These are phyloP conservation scores for Solanum medicagineum DNA, from an alignment of 257 asterid genomes.

Conservation along the genomic window DNA sequence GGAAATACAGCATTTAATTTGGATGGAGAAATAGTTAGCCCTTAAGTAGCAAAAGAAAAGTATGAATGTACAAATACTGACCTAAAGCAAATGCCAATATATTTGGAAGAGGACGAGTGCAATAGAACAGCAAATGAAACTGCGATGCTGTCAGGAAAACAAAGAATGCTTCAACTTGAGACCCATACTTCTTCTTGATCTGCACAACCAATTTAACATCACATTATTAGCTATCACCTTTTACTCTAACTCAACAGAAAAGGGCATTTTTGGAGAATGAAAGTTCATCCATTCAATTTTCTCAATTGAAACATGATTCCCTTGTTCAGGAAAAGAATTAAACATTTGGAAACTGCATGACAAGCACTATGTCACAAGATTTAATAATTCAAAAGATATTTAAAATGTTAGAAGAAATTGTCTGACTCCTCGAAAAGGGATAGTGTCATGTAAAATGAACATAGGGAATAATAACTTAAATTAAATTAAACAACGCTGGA, in stretches of 20 bases:
- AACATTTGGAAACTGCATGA: neutral
- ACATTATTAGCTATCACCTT: conserved; percentile 2
- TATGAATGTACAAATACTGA: conserved; percentile 1
- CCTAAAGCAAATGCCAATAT: conserved; percentile 88
- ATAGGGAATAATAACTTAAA: neutral
- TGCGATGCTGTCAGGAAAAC: conserved; percentile 66
- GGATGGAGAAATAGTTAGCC: neutral
- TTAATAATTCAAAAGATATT: neutral
- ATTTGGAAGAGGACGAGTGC: conserved; percentile 96
- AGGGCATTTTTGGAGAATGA: neutral
- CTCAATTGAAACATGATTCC: neutral
- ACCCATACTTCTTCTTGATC: conserved; percentile 77
- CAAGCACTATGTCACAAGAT: neutral
- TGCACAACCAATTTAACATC: conserved; percentile 25
- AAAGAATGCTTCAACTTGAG: conserved; percentile 88
- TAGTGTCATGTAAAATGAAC: neutral
- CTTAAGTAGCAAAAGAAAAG: neutral
- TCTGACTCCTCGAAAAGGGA: neutral
- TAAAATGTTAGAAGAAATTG: neutral
- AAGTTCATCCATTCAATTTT: neutral
- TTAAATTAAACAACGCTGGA: neutral
- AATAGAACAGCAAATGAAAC: conserved; percentile 88
- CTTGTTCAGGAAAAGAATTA: neutral
- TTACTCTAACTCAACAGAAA: neutral
- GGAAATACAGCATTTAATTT: neutral